Conservation (phyloP, 305 asterid species). For the Fraxinus platypoda region DNA sequence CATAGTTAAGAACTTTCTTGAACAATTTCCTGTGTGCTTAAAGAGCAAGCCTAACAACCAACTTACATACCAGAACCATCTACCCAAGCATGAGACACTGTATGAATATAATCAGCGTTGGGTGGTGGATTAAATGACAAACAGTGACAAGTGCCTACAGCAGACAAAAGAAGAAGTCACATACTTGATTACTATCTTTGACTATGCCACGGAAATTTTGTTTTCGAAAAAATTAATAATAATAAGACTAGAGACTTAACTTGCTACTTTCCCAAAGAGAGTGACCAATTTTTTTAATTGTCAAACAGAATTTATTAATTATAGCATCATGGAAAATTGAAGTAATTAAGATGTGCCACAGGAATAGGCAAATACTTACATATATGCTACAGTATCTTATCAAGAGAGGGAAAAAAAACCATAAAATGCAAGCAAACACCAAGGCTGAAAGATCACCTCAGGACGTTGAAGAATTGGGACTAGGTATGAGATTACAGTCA, state of each 20-base stretch:
- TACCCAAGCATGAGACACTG: neutral
- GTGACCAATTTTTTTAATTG: neutral
- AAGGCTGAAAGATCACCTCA: constrained; percentile 58
- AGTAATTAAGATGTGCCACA: neutral
- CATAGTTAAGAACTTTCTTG: constrained; percentile 5
- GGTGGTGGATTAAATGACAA: neutral
- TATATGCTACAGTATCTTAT: constrained; percentile 2
- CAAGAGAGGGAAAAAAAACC: neutral
- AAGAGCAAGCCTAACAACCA: neutral
- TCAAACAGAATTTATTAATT: neutral
- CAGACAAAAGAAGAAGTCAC: neutral
- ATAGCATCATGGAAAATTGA: constrained; percentile 1
- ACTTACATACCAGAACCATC: neutral
- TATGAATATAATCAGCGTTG: neutral
- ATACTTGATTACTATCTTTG: neutral
- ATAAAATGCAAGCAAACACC: constrained; percentile 3
- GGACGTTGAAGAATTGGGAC: constrained; percentile 87
- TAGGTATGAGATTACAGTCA: constrained; percentile 75
- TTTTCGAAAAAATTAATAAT: neutral
- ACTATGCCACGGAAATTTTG: neutral
- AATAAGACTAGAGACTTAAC: neutral
- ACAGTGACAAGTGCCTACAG: neutral
- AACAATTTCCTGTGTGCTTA: neutral
- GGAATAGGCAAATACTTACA: constrained; percentile 13
- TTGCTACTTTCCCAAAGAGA: neutral